Percentiles rank a stretch among this genome's conserved stretches.
These are phyloP conservation scores for Phytophthora pisi DNA, from an alignment of 352 stramenopile species.

Conservation along the genomic window DNA sequence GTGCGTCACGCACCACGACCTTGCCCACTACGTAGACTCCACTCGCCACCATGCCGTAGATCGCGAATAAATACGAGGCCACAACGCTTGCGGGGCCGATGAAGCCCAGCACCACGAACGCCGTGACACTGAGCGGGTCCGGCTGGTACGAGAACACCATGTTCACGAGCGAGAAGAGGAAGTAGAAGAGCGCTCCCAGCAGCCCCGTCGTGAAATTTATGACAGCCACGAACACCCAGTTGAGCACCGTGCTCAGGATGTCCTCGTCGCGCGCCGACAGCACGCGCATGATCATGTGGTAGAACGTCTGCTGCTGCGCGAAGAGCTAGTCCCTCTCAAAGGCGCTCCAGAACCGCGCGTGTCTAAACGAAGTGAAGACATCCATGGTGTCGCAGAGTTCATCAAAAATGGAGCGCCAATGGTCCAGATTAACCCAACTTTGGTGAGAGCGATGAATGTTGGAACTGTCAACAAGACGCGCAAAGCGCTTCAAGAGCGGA, in stretches of 20 bases:
- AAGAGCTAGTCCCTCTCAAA: slow-evolving; percentile 89
- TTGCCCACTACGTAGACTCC: slow-evolving; percentile 83
- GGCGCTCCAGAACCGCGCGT: slow-evolving; percentile 73
- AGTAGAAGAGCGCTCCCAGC: slow-evolving; percentile 83
- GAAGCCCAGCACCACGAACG: no score
- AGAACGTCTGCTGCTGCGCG: slow-evolving; percentile 88
- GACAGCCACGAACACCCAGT: slow-evolving; percentile 84
- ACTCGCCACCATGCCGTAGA: slow-evolving; percentile 88
- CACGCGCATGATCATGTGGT: slow-evolving; percentile 83
- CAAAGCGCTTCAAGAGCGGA: no score
- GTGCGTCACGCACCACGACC: slow-evolving; percentile 70
- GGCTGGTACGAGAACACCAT: slow-evolving; percentile 52
- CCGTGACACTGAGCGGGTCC: no score
- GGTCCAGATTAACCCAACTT: no score
- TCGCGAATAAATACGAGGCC: slow-evolving; percentile 84
- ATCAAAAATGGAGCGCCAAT: no score
- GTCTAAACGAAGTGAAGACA: no score
- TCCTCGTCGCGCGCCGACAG: slow-evolving; percentile 72
- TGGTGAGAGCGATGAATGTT: no score
- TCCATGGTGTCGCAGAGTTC: no score
- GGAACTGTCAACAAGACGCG: no score
- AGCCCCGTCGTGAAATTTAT: slow-evolving; percentile 91
- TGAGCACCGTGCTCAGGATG: slow-evolving; percentile 74
- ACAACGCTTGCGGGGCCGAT: slow-evolving; percentile 78
- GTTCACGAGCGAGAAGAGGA: slow-evolving; percentile 80